Evolutionary conservation across 495 filamentous ascomycete genomes (phyloP).

Genomic region (Trichocladium uniseriatum): DNA sequence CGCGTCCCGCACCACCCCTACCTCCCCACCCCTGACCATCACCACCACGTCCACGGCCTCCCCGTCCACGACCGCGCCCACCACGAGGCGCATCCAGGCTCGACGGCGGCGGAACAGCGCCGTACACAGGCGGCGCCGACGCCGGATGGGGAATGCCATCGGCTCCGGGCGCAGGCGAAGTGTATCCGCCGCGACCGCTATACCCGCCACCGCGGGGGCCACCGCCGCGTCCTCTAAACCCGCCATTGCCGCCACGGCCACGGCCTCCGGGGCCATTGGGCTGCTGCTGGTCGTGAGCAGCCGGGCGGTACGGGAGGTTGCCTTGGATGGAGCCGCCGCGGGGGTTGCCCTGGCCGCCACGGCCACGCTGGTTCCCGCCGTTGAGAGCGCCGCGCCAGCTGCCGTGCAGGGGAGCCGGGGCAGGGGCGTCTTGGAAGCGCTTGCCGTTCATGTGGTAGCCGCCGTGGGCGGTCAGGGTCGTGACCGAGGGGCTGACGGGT

Average conservation of each 20-base stretch:
- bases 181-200: no score
- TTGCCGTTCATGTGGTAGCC: constrained; percentile 52
- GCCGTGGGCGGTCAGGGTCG: constrained; percentile 49
- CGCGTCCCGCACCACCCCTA: constrained; percentile 12
- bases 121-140: constrained; percentile 41
- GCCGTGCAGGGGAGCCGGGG: constrained; percentile 60
- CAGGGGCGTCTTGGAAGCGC: constrained; percentile 58
- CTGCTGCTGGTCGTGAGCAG: constrained; percentile 19
- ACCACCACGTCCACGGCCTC: constrained; percentile 22
- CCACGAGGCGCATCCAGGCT: constrained; percentile 48
- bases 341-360: constrained; percentile 18
- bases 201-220: constrained; percentile 21
- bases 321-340: constrained; percentile 38
- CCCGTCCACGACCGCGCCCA: constrained; percentile 32
- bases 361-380: constrained; percentile 32
- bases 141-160: constrained; percentile 10
- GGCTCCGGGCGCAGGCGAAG: constrained; percentile 1
- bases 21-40: constrained; percentile 6
- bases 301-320: constrained; percentile 31
- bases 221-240: constrained; percentile 13
- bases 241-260: constrained; percentile 29
- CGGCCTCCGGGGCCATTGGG: constrained; percentile 12
- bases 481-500: constrained; percentile 44
- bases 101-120: constrained; percentile 70
- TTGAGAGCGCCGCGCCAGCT: constrained; percentile 62